These are phyloP conservation scores for Fusarium devonianum DNA, from an alignment of 2,329 filamentous ascomycete genomes.

Conservation along the genomic window DNA sequence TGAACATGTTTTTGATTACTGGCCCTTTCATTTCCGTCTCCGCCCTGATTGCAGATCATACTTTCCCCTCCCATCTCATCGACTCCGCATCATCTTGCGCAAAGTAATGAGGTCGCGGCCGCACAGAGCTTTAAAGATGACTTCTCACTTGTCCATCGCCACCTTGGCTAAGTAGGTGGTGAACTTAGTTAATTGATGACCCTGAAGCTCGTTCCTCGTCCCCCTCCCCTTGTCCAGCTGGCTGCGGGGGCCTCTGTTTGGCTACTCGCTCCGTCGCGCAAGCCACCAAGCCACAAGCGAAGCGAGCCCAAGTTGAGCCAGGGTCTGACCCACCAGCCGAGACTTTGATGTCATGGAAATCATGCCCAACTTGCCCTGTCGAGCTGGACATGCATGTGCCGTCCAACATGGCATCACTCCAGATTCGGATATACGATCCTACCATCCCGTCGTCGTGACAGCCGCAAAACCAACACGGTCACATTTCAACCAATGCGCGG, in stretches of 20 bases:
- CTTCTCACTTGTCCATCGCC: too few species aligned
- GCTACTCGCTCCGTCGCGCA: conserved; percentile 15
- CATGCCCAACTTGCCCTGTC: conserved; percentile 29
- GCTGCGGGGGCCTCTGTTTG: conserved; percentile 30
- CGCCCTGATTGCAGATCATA: conserved; percentile 11
- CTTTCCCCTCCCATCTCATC: too few species aligned
- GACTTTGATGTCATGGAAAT: conserved; percentile 42
- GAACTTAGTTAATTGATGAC: too few species aligned
- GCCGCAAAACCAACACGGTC: neutral
- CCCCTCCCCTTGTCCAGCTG: conserved; percentile 38
- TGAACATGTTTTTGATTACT: too few species aligned
- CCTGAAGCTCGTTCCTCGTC: too few species aligned
- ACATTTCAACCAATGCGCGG: neutral
- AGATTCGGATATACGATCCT: conserved; percentile 12
- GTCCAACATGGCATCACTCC: conserved; percentile 15
- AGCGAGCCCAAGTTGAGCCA: conserved; percentile 29
- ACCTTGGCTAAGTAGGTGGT: too few species aligned
- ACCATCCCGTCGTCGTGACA: conserved; percentile 20
- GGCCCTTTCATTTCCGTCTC: conserved; percentile 2
- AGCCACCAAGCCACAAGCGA: conserved; percentile 35
- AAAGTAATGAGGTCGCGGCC: too few species aligned
- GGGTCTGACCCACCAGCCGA: conserved; percentile 20
- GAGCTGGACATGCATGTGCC: conserved; percentile 22
- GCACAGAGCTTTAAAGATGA: too few species aligned
- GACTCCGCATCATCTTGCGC: too few species aligned